Conservation (phyloP, 1,284 basidiomycete species). For the Puccinia sorghi region DNA sequence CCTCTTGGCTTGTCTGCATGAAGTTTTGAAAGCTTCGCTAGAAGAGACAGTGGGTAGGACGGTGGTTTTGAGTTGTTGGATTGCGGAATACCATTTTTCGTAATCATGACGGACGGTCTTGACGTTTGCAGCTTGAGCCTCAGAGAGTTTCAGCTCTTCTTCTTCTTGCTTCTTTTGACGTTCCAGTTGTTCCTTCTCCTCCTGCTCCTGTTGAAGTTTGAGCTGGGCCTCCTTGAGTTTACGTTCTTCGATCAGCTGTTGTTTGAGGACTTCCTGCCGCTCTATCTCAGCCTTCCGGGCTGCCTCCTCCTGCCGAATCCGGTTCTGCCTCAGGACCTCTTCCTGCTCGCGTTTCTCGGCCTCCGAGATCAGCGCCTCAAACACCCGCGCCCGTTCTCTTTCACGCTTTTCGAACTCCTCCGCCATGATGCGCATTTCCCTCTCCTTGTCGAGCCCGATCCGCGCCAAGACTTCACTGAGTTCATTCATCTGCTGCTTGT, state of each 20-base stretch:
- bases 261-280: slow-evolving; percentile 24
- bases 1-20: slow-evolving; percentile 67
- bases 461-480: slow-evolving; percentile 29
- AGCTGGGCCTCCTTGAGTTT: slow-evolving; percentile 16
- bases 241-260: slow-evolving; percentile 25
- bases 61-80: slow-evolving; percentile 65
- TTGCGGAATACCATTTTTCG: slow-evolving; percentile 27
- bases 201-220: slow-evolving; percentile 8
- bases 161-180: slow-evolving; percentile 30
- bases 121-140: background rate
- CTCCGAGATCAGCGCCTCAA: slow-evolving; percentile 28
- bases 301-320: slow-evolving; percentile 39
- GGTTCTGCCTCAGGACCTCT: slow-evolving; percentile 19
- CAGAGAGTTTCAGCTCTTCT: slow-evolving; percentile 10
- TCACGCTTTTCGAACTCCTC: slow-evolving; percentile 42
- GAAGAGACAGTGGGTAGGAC: slow-evolving; percentile 74
- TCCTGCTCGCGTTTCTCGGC: slow-evolving; percentile 44
- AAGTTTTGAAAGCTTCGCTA: slow-evolving; percentile 62
- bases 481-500: slow-evolving; percentile 45
- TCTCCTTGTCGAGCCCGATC: slow-evolving; percentile 33
- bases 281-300: slow-evolving; percentile 33
- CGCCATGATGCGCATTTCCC: slow-evolving; percentile 16
- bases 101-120: slow-evolving; percentile 25
- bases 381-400: slow-evolving; percentile 15
- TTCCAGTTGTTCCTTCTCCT: slow-evolving; percentile 18